Evolutionary conservation across 345 rosid genomes (phyloP).

Genomic region (Arabidopsis arenosa): DNA sequence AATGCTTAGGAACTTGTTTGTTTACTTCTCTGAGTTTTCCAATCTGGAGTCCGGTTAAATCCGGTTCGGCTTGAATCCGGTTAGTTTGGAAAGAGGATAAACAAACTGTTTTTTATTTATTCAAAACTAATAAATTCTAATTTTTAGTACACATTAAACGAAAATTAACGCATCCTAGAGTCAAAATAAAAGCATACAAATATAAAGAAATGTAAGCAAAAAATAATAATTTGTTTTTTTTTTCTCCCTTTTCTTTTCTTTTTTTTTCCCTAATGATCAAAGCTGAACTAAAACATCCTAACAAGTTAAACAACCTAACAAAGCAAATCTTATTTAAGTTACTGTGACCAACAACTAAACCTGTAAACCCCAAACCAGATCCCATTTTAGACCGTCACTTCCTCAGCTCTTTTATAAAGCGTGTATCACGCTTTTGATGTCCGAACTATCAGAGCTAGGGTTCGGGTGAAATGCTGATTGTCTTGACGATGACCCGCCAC

Average conservation of each 20-base stretch:
- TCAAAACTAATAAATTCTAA: slow-evolving; percentile 2
- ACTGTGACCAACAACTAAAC: slow-evolving; percentile 38
- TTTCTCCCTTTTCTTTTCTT: neutral
- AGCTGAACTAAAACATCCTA: slow-evolving; percentile 45
- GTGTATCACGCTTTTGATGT: slow-evolving; percentile 66
- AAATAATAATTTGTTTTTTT: slow-evolving; percentile 20
- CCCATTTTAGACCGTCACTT: slow-evolving; percentile 17
- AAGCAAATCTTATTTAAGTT: slow-evolving; percentile 39
- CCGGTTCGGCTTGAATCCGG: neutral
- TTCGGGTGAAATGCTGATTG: slow-evolving; percentile 97
- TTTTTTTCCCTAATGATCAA: slow-evolving; percentile 34
- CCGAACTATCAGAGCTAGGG: slow-evolving; percentile 61
- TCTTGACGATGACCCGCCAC: slow-evolving; percentile 65
- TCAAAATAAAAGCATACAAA: slow-evolving; percentile 21
- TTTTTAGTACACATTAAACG: slow-evolving; percentile 24
- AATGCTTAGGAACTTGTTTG: neutral
- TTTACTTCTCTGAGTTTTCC: neutral
- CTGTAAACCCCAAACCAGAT: slow-evolving; percentile 36
- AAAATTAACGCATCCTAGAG: slow-evolving; percentile 38
- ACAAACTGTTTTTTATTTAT: slow-evolving; percentile 19
- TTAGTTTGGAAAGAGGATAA: slow-evolving; percentile 9
- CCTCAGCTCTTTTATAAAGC: slow-evolving; percentile 47
- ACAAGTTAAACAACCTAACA: slow-evolving; percentile 39
- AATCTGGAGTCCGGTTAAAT: slow-evolving; percentile 7
- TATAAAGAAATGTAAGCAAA: slow-evolving; percentile 30